These are phyloP conservation scores for Kwoniella pini DNA, from an alignment of 768 basidiomycete species.

Conservation along the genomic window DNA sequence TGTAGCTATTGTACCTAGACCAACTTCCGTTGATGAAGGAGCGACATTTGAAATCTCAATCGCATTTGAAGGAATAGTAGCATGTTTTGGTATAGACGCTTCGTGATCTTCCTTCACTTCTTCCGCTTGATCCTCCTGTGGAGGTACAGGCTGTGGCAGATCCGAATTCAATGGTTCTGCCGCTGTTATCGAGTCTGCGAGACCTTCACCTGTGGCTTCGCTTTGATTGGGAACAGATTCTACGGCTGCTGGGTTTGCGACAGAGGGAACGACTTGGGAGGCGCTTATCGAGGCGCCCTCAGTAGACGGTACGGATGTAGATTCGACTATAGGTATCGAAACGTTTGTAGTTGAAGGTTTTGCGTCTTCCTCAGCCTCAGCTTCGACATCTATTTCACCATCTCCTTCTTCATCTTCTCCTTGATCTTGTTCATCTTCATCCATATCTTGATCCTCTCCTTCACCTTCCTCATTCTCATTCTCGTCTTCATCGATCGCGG, in stretches of 20 bases:
- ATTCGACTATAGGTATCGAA: too few species aligned
- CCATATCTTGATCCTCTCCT: constrained; percentile 19
- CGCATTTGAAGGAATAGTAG: constrained; percentile 37
- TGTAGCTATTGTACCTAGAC: constrained; percentile 24
- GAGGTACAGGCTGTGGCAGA: too few species aligned
- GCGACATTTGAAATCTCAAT: constrained; percentile 36
- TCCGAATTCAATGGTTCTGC: too few species aligned
- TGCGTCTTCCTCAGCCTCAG: constrained; percentile 11
- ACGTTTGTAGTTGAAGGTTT: too few species aligned
- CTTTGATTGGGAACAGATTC: constrained; percentile 15
- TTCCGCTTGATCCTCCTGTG: too few species aligned
- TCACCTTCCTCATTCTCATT: constrained; percentile 24
- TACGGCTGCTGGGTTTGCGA: too few species aligned
- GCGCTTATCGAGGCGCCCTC: too few species aligned
- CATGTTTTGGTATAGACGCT: constrained; percentile 8
- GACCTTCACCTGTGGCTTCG: constrained; percentile 12
- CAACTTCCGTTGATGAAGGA: constrained; percentile 27
- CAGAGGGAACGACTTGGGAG: too few species aligned
- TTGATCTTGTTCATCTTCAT: constrained; percentile 27
- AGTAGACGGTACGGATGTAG: too few species aligned
- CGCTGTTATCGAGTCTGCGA: constrained; percentile 5
- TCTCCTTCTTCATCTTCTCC: constrained; percentile 24
- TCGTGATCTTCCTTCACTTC: constrained; percentile 5
- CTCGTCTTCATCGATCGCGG: constrained; percentile 24
- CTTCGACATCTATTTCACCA: constrained; percentile 21